These are phyloP conservation scores for Centella asiatica DNA, from an alignment of 129 eudicot species.

Conservation along the genomic window DNA sequence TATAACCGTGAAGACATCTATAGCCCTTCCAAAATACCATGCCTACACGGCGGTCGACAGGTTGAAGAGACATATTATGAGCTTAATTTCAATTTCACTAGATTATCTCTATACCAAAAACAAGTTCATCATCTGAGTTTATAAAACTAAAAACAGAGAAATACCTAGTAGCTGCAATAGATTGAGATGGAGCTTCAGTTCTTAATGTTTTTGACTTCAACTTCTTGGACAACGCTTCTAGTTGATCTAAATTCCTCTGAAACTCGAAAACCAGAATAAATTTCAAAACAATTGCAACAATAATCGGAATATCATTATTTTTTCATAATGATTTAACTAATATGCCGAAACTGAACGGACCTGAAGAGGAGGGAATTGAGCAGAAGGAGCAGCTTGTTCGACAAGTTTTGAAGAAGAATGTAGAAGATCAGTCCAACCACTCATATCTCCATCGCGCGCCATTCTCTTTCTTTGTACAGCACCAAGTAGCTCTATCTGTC, in stretches of 20 bases:
- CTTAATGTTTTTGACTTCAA: conserved; percentile 87
- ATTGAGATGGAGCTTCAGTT: conserved; percentile 87
- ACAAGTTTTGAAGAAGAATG: conserved; percentile 94
- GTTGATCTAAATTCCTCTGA: conserved; percentile 85
- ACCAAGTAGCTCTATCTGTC: too few relatives aligned
- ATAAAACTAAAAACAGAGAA: neutral
- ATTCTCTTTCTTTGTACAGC: conserved; percentile 16
- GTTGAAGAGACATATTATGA: too few relatives aligned
- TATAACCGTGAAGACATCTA: neutral
- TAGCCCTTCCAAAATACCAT: neutral
- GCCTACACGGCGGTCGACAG: neutral
- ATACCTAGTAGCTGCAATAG: conserved; percentile 92
- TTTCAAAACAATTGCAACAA: neutral
- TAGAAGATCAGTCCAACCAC: conserved; percentile 88
- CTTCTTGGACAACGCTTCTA: conserved; percentile 93
- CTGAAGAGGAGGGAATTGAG: conserved; percentile 98
- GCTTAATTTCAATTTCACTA: too few relatives aligned
- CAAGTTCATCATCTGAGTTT: neutral
- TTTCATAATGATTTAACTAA: too few relatives aligned
- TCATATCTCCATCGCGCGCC: conserved; percentile 87
- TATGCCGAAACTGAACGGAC: too few relatives aligned
- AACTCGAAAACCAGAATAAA: neutral
- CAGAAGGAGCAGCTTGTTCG: conserved; percentile 96
- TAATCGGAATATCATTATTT: too few relatives aligned
- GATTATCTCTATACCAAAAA: too few relatives aligned